Percentiles rank a stretch among this genome's conserved stretches.
Evolutionary conservation across 2,329 filamentous ascomycete genomes (phyloP).

Genomic region (Neocucurbitaria cava): DNA sequence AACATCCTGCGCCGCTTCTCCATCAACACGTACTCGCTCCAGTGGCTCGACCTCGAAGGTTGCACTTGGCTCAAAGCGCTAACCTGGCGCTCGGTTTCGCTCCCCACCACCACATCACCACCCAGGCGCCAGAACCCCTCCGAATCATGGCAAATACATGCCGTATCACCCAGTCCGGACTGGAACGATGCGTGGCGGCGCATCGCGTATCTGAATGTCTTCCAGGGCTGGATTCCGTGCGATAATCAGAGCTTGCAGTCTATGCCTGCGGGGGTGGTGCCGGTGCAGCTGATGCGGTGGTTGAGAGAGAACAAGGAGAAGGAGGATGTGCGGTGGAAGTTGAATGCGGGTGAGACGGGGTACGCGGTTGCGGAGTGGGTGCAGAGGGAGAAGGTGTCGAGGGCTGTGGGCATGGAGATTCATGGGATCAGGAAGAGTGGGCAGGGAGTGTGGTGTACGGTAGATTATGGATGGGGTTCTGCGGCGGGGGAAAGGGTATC

Average conservation of each 20-base stretch:
- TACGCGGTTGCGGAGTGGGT: slow-evolving; percentile 44
- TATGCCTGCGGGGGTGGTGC: slow-evolving; percentile 45
- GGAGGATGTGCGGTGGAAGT: slow-evolving; percentile 22
- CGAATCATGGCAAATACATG: slow-evolving; percentile 17
- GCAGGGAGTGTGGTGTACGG: slow-evolving; percentile 38
- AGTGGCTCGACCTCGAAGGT: slow-evolving; percentile 68
- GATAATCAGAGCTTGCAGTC: slow-evolving; percentile 36
- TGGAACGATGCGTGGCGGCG: slow-evolving; percentile 55
- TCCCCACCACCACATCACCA: too few species aligned
- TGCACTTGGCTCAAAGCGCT: slow-evolving; percentile 65
- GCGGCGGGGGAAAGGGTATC: not conserved
- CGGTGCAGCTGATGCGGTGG: slow-evolving; percentile 44
- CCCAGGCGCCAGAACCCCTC: not conserved
- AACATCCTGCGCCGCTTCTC: slow-evolving; percentile 64
- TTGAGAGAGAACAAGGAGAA: slow-evolving; percentile 41
- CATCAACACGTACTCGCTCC: slow-evolving; percentile 62
- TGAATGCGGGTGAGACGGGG: slow-evolving; percentile 26
- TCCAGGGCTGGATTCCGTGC: slow-evolving; percentile 55
- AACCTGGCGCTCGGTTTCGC: slow-evolving; percentile 43
- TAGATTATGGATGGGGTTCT: slow-evolving; percentile 48
- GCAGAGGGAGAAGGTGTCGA: slow-evolving; percentile 46
- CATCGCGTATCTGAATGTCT: slow-evolving; percentile 50
- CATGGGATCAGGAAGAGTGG: slow-evolving; percentile 31
- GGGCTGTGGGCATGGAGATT: slow-evolving; percentile 42
- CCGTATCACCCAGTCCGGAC: slow-evolving; percentile 33